Evolutionary conservation across 164 flowering plant genomes (phyloP).

Genomic region (Nelumbo lutea): DNA sequence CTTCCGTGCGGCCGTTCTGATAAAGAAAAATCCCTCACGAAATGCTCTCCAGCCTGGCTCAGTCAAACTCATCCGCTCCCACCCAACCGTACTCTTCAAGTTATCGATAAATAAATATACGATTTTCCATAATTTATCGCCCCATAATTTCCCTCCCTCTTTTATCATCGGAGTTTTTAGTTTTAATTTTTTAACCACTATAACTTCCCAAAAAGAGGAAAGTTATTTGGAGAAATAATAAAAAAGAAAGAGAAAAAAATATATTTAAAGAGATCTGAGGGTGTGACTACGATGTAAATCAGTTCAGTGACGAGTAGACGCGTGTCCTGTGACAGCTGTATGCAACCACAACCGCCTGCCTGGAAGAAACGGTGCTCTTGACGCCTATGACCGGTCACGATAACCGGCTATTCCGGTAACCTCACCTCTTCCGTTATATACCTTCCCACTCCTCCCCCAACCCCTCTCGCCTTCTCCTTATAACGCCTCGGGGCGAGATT

Average conservation of each 20-base stretch:
- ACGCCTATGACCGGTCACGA: constrained; percentile 29
- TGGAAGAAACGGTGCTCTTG: constrained; percentile 19
- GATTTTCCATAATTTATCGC: not conserved
- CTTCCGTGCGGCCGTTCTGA: constrained; percentile 31
- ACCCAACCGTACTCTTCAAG: constrained; percentile 10
- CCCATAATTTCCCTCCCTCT: not conserved
- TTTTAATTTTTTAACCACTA: not conserved
- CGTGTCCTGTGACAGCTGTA: constrained; percentile 72
- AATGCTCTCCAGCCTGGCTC: constrained; percentile 62
- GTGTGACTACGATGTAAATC: not conserved
- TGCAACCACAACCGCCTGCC: constrained; percentile 46
- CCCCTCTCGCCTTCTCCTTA: constrained; percentile 9
- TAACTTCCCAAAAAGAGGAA: constrained; percentile 3
- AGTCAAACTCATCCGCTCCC: constrained; percentile 37
- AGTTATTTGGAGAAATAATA: too few species aligned
- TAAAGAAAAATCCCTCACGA: constrained; percentile 14
- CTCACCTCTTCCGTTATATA: constrained; percentile 9
- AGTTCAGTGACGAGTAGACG: constrained; percentile 24
- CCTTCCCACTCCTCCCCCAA: constrained; percentile 18
- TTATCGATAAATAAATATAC: too few species aligned
- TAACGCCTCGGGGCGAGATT: constrained; percentile 19
- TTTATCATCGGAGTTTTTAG: too few species aligned
- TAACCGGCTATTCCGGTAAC: constrained; percentile 44
- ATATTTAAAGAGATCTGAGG: too few species aligned
- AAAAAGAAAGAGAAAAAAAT: too few species aligned